Percentiles rank a stretch among this genome's conserved stretches.
Evolutionary conservation across 129 eudicot species (phyloP).

Genomic region (carrot (Daucus carota)): DH1_v3.0 NC_030383.2:1339001-1339500

Average conservation of each 20-base stretch:
- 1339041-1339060: too few species aligned
- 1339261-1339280: background rate
- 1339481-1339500: background rate
- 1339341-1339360: too few species aligned
- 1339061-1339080: too few species aligned
- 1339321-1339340: too few species aligned
- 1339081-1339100: background rate
- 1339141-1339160: background rate
- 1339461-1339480: too few species aligned
- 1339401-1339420: background rate
- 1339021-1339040: too few species aligned
- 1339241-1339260: background rate
- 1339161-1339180: background rate
- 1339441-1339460: too few species aligned
- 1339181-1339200: background rate
- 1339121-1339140: background rate
- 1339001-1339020: too few species aligned
- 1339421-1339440: background rate
- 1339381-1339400: background rate
- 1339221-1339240: background rate
- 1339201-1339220: too few species aligned
- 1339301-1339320: too few species aligned
- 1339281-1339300: too few species aligned
- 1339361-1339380: too few species aligned
- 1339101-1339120: background rate